Evolutionary conservation across 176 grass and related monocot genomes (phyloP), one percentile per base, ranked within the genome.

Genomic region (Oryza brachyantha): DNA sequence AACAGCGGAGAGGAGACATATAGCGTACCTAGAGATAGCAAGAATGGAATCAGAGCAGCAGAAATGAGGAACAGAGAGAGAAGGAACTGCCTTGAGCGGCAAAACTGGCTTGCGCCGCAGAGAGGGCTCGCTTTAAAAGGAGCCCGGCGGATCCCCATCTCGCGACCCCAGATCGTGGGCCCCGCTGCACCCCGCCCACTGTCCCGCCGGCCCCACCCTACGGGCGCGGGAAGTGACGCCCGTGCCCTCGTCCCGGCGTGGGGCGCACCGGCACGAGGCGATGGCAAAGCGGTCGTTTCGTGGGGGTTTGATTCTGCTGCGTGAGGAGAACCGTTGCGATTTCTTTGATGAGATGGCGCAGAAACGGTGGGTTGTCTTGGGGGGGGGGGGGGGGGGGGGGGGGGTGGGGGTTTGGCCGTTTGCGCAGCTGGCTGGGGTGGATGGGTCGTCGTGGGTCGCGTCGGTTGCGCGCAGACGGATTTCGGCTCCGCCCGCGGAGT

Each of bases 141-240:
- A 48, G 57, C 70, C 90, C 86, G n/a, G n/a, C n/a, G 79, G 74
- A 83, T 83, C 88, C 61, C 81, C n/a, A n/a, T n/a, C n/a, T n/a
- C n/a, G n/a, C n/a, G n/a, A n/a, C n/a, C n/a, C n/a, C 54, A 73
- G 40, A 32, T 43, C 68, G 11, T 54, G 60, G 75, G 70, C 17
- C 74, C 85, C 42, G 24, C 39, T 11, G 48, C 19, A 14, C 29
- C 13, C 39, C 50, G 46, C 84, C 54, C 70, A 60, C 84, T 38
- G 84, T 7, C 12, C 11, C 19, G 28, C 4, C 3, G 63, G 55
- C 6, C 64, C 64, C 63, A 54, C 35, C 76, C 26, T n/a, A n/a
- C n/a, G n/a, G n/a, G n/a, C 34, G 48, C 21, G 4, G 66, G 42
- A 32, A 27, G 22, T 32, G 63, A 60, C 28, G 64, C 38, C 63